These are phyloP conservation scores for Clarireedia hainanense DNA, from an alignment of 2,329 filamentous ascomycete species.

Conservation along the genomic window DNA sequence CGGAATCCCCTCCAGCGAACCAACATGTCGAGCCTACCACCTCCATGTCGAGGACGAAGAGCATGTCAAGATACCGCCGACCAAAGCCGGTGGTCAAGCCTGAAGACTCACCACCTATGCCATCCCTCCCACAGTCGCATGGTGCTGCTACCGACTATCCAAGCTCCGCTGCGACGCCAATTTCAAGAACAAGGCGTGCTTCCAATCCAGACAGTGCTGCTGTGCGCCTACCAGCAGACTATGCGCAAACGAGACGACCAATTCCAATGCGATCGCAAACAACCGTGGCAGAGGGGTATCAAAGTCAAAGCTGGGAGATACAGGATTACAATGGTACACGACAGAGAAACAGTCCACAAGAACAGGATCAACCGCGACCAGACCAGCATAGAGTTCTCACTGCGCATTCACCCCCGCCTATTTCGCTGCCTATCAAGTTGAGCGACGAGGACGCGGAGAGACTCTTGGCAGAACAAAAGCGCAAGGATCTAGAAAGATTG, in stretches of 20 bases:
- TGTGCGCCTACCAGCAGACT: neutral
- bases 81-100: constrained; percentile 14
- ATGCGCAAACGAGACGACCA: constrained; percentile 7
- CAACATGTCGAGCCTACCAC: constrained; percentile 13
- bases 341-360: constrained; percentile 6
- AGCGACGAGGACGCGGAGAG: constrained; percentile 20
- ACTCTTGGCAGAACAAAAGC: constrained; percentile 26
- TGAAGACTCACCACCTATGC: constrained; percentile 7
- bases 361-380: constrained; percentile 12
- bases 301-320: constrained; percentile 10
- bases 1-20: neutral
- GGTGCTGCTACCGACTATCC: neutral
- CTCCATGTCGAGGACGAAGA: constrained; percentile 21
- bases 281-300: neutral
- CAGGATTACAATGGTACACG: constrained; percentile 15
- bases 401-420: neutral
- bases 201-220: neutral
- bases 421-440: constrained; percentile 7
- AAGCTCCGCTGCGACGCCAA: neutral
- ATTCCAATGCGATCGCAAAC: constrained; percentile 8
- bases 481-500: constrained; percentile 28
- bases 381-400: constrained; percentile 4
- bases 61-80: constrained; percentile 33
- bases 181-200: neutral
- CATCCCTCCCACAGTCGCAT: constrained; percentile 11